These are phyloP conservation scores for Pleurotus salmoneostramineus DNA, from an alignment of 768 basidiomycete genomes.

Conservation along the genomic window DNA sequence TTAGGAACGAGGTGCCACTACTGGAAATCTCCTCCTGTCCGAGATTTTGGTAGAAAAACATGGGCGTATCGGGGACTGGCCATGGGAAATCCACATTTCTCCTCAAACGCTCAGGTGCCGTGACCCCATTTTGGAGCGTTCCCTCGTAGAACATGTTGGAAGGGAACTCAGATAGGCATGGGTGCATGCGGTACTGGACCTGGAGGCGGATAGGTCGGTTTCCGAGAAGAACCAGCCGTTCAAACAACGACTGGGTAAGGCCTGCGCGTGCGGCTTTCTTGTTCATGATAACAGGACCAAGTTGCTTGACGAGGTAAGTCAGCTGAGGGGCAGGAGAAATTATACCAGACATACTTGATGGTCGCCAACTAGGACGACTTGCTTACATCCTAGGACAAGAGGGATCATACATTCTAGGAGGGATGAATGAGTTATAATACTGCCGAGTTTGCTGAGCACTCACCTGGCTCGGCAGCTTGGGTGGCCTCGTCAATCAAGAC, in stretches of 20 bases:
- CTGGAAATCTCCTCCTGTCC: conserved; percentile 99
- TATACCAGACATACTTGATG: conserved; percentile 48
- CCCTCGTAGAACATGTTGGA: conserved; percentile 99
- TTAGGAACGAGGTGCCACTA: conserved; percentile 97
- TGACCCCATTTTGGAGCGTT: conserved; percentile 97
- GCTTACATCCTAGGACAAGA: conserved; percentile 95
- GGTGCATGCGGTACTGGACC: conserved; percentile 99
- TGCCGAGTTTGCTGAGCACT: conserved; percentile 18
- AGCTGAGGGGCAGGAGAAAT: background rate
- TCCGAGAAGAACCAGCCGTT: conserved; percentile 90
- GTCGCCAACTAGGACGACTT: conserved; percentile 96
- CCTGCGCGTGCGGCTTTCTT: conserved; percentile 99
- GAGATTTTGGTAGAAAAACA: conserved; percentile 99
- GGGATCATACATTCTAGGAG: conserved; percentile 97
- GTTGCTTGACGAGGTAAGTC: conserved; percentile 53
- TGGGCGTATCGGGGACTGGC: conserved; percentile 95
- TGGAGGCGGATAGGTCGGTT: conserved; percentile 98
- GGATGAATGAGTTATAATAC: conserved; percentile 12
- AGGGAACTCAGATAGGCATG: conserved; percentile 97
- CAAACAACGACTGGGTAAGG: conserved; percentile 96
- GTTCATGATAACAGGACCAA: conserved; percentile 99
- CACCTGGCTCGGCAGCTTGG: conserved; percentile 95
- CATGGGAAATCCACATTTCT: conserved; percentile 99
- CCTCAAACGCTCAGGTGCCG: conserved; percentile 92
- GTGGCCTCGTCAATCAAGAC: conserved; percentile 99